These are phyloP conservation scores for Cephaloascus fragrans DNA, from an alignment of 805 yeast genomes.

Conservation along the genomic window DNA sequence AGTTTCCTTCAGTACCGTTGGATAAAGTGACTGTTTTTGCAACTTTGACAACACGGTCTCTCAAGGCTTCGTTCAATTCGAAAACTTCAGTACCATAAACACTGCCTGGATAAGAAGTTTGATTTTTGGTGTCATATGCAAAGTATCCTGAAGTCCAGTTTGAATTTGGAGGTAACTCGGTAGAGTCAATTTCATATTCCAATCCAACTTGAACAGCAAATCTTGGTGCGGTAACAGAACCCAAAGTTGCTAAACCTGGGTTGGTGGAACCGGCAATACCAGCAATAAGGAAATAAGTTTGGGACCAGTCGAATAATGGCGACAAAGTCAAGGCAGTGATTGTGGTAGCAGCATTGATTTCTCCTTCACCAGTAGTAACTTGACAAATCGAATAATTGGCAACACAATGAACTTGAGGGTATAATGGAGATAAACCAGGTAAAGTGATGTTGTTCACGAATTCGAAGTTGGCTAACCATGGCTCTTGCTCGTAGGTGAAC, in stretches of 20 bases:
- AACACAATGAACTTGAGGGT: conserved; percentile 48
- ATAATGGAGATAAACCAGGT: conserved; percentile 58
- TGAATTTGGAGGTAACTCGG: conserved; percentile 28
- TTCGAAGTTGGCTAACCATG: conserved; percentile 40
- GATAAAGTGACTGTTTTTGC: conserved; percentile 34
- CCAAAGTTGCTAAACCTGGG: conserved; percentile 33
- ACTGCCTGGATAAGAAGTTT: conserved; percentile 39
- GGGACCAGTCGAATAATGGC: conserved; percentile 46
- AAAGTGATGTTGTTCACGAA: conserved; percentile 45
- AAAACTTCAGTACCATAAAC: conserved; percentile 60
- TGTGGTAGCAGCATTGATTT: neutral
- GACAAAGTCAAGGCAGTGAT: conserved; percentile 19
- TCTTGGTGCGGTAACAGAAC: conserved; percentile 50
- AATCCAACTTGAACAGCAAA: conserved; percentile 54
- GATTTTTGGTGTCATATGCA: conserved; percentile 40
- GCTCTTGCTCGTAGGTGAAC: conserved; percentile 42
- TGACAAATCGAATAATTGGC: conserved; percentile 45
- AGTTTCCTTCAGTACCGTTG: conserved; percentile 36
- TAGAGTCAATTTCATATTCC: conserved; percentile 48
- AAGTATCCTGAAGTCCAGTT: conserved; percentile 57
- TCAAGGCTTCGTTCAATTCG: conserved; percentile 47
- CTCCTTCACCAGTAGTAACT: conserved; percentile 9
- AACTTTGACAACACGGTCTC: conserved; percentile 47
- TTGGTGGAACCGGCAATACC: conserved; percentile 46
- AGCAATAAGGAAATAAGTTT: conserved; percentile 52